Conservation (phyloP, 2,329 filamentous ascomycete genomes). For the Aspergillus clavatus region DNA sequence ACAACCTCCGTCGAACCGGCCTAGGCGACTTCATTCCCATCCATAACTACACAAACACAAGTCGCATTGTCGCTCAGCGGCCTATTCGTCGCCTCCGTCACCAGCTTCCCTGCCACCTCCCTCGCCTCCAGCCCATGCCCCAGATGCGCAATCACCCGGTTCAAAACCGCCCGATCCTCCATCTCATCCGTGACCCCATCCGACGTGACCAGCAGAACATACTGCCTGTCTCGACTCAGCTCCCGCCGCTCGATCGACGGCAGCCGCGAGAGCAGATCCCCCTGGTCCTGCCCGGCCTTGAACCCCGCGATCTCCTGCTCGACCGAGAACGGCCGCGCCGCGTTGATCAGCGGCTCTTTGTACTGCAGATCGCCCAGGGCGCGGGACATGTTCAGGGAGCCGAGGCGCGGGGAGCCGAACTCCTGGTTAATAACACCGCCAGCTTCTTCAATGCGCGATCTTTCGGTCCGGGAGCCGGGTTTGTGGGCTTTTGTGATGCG, state of each 20-base stretch:
- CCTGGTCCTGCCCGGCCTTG: not conserved
- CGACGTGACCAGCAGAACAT: constrained; percentile 5
- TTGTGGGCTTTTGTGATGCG: constrained; percentile 7
- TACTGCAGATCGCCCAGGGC: constrained; percentile 11
- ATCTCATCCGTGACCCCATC: constrained; percentile 9
- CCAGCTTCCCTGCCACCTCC: constrained; percentile 1
- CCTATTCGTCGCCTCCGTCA: not conserved
- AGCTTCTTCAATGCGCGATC: constrained; percentile 6
- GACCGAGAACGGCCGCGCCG: not conserved
- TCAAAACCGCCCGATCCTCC: constrained; percentile 1
- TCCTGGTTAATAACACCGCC: constrained; percentile 3
- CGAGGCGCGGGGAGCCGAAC: constrained; percentile 4
- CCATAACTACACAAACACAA: constrained; percentile 6
- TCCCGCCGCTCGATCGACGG: constrained; percentile 1
- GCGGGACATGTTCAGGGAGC: constrained; percentile 11
- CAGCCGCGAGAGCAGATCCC: constrained; percentile 3
- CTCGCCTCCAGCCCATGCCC: constrained; percentile 1
- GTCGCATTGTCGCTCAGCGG: constrained; percentile 10
- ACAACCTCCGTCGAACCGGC: too few species aligned
- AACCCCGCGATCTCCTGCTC: not conserved
- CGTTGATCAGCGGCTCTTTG: constrained; percentile 7
- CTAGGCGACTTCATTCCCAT: not conserved
- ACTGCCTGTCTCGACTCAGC: not conserved
- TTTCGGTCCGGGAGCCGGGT: constrained; percentile 1
- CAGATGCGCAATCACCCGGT: not conserved